A percentile compares a stretch with the other conserved stretches of the same genome.
Conservation (phyloP, 2,329 filamentous ascomycete genomes). For the Fusarium anguioides region DNA sequence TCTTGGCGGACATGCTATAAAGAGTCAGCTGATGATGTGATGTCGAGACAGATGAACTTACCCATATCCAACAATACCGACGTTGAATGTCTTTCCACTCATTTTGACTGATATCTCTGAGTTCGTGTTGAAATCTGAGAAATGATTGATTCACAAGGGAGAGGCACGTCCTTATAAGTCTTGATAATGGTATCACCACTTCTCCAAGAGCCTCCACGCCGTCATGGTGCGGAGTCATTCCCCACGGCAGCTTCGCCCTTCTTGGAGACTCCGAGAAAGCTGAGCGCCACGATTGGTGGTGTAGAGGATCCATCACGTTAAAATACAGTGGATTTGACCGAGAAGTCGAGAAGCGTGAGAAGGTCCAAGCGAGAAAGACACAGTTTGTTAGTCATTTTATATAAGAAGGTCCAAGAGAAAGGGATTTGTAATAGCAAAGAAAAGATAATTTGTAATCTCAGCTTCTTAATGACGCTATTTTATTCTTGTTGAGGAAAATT, state of each 20-base stretch:
- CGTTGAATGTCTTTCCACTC: slow-evolving; percentile 58
- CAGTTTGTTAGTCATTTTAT: slow-evolving; percentile 24
- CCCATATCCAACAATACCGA: slow-evolving; percentile 65
- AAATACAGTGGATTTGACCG: slow-evolving; percentile 40
- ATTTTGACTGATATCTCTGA: slow-evolving; percentile 36
- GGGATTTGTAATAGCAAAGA: neutral
- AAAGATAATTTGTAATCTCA: neutral
- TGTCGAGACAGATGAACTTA: slow-evolving; percentile 45
- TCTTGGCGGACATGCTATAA: slow-evolving; percentile 72
- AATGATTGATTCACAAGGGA: neutral
- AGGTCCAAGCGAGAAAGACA: slow-evolving; percentile 35
- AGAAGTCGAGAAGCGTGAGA: slow-evolving; percentile 29
- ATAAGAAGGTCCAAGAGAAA: too few relatives aligned
- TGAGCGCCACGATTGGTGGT: slow-evolving; percentile 29
- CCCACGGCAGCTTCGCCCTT: slow-evolving; percentile 38
- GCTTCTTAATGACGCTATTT: neutral
- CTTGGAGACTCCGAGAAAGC: slow-evolving; percentile 16
- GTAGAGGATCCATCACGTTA: slow-evolving; percentile 5
- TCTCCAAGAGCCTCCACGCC: slow-evolving; percentile 28
- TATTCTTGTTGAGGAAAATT: neutral
- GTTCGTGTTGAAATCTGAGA: neutral
- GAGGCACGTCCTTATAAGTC: slow-evolving; percentile 4
- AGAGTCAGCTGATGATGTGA: slow-evolving; percentile 33
- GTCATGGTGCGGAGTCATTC: slow-evolving; percentile 40
- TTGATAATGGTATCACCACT: neutral